Evolutionary conservation across 2,329 filamentous ascomycete species (phyloP), one percentile per base, ranked within the genome.

Genomic region (Aspergillus chevalieri): DNA sequence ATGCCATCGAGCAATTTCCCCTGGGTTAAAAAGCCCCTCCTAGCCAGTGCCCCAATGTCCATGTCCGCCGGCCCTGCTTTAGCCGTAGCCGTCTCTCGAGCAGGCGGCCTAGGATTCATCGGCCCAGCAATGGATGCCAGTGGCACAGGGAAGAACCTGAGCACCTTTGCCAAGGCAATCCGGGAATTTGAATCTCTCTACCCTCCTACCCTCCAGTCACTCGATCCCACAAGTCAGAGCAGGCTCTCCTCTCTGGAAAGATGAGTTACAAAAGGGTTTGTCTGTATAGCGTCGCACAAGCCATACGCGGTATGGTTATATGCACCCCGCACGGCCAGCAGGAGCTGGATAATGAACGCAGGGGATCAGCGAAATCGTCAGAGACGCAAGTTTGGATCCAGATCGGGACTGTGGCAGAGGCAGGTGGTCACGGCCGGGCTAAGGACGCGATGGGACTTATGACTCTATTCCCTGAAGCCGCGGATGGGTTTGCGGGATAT

Each of bases 1-100:
- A 30, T 30, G 26, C 26, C 38, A 12, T 26, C 22, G 7, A 14
- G 2, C 28, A 9, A 15, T n/a, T 84, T 84, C 58, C 80, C 83
- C 56, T 86, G 83, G 82, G 76, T 74, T 4, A 64, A 73, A n/a
- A 59, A 65, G 2, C 84, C 84, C 1, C 68, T 88, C 15, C 76
- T 89, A 19, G 73, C 80, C 48, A 72, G 76, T 48, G 86, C 84
- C 2, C 87, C 86, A 0, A 89, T 90, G 86, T 80, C 84, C 46
- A 74, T 85, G 19, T 81, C 89, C 55, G 72, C 77, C 53, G 77
- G 69, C 59, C 79, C 66, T 51, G 76, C 64, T 0, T 74, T 89
- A 2, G 82, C 84, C 2, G 70, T 83, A 15, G 78, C 81, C 30
- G 77, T 88, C 12, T 83, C 80, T 1, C 67, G 67, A 54, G 77